Conservation (phyloP, 2,329 filamentous ascomycete species). For the Trichoderma afroharzianum region DNA sequence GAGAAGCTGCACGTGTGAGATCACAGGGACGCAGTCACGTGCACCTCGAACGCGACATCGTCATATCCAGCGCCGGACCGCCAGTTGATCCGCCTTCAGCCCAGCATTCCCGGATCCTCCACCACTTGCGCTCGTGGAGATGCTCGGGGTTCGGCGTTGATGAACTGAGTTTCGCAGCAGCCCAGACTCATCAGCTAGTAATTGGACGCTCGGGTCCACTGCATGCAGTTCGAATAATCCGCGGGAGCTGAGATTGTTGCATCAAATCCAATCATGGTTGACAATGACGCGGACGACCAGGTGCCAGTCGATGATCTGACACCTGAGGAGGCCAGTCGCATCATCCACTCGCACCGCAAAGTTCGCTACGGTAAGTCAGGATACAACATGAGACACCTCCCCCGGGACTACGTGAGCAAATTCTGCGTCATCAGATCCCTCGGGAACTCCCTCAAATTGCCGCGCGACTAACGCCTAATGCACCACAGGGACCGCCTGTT, state of each 20-base stretch:
- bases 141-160: slow-evolving; percentile 38
- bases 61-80: not conserved
- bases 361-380: slow-evolving; percentile 58
- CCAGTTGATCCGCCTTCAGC: slow-evolving; percentile 8
- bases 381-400: not conserved
- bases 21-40: not conserved
- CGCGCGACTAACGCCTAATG: slow-evolving; percentile 6
- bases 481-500: slow-evolving; percentile 56
- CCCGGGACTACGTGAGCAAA: not conserved
- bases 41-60: not conserved
- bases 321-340: slow-evolving; percentile 62
- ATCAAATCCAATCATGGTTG: slow-evolving; percentile 37
- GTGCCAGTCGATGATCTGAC: slow-evolving; percentile 54
- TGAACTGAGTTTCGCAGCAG: not conserved
- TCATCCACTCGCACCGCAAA: slow-evolving; percentile 67
- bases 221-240: not conserved
- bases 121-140: slow-evolving; percentile 20
- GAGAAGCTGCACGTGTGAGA: not conserved
- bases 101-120: not conserved
- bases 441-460: not conserved
- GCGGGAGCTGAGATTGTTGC: not conserved
- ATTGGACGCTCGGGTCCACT: slow-evolving; percentile 16
- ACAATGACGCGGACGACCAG: slow-evolving; percentile 41
- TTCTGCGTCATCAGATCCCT: not conserved
- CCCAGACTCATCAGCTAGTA: slow-evolving; percentile 1